Evolutionary conservation across 805 yeast genomes (phyloP).

Genomic region (Wickerhamomyces ciferrii): DNA sequence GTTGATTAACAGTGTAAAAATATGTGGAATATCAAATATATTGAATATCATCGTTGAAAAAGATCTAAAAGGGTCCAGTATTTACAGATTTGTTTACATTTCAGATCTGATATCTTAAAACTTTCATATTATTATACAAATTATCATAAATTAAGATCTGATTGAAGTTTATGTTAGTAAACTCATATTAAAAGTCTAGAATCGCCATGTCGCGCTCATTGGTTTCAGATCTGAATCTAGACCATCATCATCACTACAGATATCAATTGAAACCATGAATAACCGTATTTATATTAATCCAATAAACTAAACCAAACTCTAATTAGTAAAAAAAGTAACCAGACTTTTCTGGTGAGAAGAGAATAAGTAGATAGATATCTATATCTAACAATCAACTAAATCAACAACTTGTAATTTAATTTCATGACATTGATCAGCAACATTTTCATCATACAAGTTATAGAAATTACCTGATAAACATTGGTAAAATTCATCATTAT

Average conservation of each 20-base stretch:
- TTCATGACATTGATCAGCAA: slow-evolving; percentile 53
- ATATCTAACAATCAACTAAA: slow-evolving; percentile 26
- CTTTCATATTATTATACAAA: no score
- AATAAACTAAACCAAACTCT: neutral
- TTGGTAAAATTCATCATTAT: slow-evolving; percentile 52
- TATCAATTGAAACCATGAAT: neutral
- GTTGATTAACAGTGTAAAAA: no score
- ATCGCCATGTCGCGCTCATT: no score
- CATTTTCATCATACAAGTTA: slow-evolving; percentile 59
- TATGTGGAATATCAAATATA: neutral
- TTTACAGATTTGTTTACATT: neutral
- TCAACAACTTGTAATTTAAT: slow-evolving; percentile 51
- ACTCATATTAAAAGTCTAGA: no score
- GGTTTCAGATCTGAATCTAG: no score
- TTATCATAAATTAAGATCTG: no score
- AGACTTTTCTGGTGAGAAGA: neutral
- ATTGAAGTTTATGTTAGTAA: no score
- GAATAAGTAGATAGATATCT: neutral
- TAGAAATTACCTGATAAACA: slow-evolving; percentile 66
- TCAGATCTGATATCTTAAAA: neutral
- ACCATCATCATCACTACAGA: no score
- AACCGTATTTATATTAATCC: no score
- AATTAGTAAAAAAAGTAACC: neutral
- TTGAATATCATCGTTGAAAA: neutral
- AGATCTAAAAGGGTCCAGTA: neutral